A percentile compares a stretch with the other conserved stretches of the same genome.
Conservation (phyloP, 495 filamentous ascomycete genomes). For the Xylaria grammica region DNA sequence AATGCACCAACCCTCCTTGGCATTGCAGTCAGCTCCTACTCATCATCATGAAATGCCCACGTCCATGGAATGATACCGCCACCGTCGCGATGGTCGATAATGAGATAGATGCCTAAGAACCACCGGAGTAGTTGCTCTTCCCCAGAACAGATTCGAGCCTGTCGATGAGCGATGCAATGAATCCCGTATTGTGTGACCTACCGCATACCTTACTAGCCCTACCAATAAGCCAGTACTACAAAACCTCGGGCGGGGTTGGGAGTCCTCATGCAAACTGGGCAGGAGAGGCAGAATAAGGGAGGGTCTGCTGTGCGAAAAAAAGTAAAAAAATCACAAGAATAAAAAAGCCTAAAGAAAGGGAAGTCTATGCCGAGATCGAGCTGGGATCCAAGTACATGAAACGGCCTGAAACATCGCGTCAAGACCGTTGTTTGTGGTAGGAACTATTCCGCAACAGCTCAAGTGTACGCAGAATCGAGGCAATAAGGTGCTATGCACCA, state of each 20-base stretch:
- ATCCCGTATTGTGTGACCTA: not conserved
- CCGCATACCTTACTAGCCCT: conserved; percentile 1
- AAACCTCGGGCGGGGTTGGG: not conserved
- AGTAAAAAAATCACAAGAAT: conserved; percentile 19
- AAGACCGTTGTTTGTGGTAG: conserved; percentile 13
- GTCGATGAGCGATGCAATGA: not conserved
- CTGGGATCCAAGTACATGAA: conserved; percentile 33
- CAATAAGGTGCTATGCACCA: conserved; percentile 25
- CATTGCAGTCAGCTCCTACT: conserved; percentile 9
- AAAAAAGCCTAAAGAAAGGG: conserved; percentile 18
- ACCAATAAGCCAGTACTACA: not conserved
- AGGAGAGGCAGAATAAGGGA: conserved; percentile 5
- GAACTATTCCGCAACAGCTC: conserved; percentile 22
- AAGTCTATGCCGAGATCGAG: conserved; percentile 33
- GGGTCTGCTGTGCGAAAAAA: conserved; percentile 21
- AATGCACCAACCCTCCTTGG: conserved; percentile 6
- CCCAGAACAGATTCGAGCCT: not conserved
- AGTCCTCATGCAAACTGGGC: conserved; percentile 1
- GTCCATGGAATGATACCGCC: conserved; percentile 8
- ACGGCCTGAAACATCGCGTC: conserved; percentile 21
- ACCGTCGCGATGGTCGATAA: conserved; percentile 7
- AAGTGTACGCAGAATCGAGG: conserved; percentile 9
- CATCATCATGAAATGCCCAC: conserved; percentile 5
- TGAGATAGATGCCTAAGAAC: not conserved
- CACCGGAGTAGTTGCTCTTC: not conserved